Evolutionary conservation across 495 filamentous ascomycete genomes (phyloP), one percentile per base, ranked within the genome.

Genomic region (Hyaloscypha finlandica): DNA sequence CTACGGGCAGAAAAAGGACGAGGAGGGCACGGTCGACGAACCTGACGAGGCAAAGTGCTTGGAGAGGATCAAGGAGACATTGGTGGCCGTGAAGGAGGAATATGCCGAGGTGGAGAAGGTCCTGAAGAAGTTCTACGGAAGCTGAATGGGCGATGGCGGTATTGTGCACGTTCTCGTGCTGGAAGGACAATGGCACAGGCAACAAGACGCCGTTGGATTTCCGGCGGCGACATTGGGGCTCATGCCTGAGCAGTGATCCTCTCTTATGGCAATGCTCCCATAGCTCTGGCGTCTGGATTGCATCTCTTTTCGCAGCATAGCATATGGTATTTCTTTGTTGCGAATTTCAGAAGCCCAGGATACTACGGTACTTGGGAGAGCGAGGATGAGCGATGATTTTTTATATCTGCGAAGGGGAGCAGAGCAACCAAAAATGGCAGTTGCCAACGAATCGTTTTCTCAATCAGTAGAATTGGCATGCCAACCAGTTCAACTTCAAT

Each of bases 1-100:
- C 75, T 96, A 87, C 72, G 95, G 96, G 55, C 87, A 88, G 70
- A 81, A 82, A 61, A 89, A 92, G 76, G 93, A 92, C 69, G 89
- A 94, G 58, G 88, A 86, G 20, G 93, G 94, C n/a, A 79, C 75
- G 8, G 77, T 77, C 11, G 86, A 90, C 68, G 81, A 86, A 65
- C 77, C 80, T 5, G 85, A 95, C 68, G 81, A 89, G 55, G 75
- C 85, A 3, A 75, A 84, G 42, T 92, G 88, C 67, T 81, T 97
- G 33, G 75, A 84, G 61, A 85, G 84, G 56, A 92, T 96, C 69
- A 79, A 81, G 68, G 84, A 85, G 51, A 92, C 90, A 9, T 79
- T 98, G 70, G 78, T 80, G 52, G 79, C 85, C 19, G 90, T 91
- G 66, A 92, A 90, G 81, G 75, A 81, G 71, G 94, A 97, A 70